A percentile compares a stretch with the other conserved stretches of the same genome.
phyloP scores from a whole-genome alignment of 208 protist species.

The Trypanosoma cruzi region DNA sequence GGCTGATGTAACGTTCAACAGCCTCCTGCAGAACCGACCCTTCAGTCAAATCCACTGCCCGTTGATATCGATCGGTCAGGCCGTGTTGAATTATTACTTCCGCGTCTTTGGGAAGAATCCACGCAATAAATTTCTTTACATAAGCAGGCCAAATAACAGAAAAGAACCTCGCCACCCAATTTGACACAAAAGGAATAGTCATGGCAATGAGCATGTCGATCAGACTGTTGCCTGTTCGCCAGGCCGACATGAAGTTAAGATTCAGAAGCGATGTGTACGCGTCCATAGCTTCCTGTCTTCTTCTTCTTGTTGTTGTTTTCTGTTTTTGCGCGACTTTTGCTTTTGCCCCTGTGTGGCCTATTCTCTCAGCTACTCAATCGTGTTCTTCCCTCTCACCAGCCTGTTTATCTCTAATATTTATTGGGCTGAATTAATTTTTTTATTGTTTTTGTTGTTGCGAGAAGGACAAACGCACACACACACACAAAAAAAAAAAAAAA shows the following conservation, averaged over 20 bases:
- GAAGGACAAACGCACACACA: conserved; percentile 18
- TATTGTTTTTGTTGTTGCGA: too few species aligned
- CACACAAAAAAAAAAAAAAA: conserved; percentile 13
- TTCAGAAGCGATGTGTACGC: conserved; percentile 79
- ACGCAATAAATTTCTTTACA: conserved; percentile 27
- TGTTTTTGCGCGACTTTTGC: too few species aligned
- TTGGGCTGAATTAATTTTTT: too few species aligned
- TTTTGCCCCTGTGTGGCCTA: not conserved
- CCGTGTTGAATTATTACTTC: conserved; percentile 32
- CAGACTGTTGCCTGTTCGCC: conserved; percentile 82
- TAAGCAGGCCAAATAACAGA: conserved; percentile 47
- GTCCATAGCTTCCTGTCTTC: conserved; percentile 54
- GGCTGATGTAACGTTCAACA: conserved; percentile 58
- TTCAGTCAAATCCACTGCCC: conserved; percentile 37
- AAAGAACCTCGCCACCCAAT: conserved; percentile 48
- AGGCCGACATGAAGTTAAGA: conserved; percentile 87
- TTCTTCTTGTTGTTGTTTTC: not conserved
- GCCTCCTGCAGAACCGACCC: conserved; percentile 55
- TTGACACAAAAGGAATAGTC: conserved; percentile 71
- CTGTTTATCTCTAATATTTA: too few species aligned
- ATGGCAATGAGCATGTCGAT: conserved; percentile 84
- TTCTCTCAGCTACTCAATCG: not conserved
- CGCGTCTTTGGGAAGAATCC: conserved; percentile 12
- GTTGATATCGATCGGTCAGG: conserved; percentile 23
- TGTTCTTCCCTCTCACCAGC: not conserved